Evolutionary conservation across 2,329 filamentous ascomycete species (phyloP), one percentile per base, ranked within the genome.

Genomic region (Botrytis pseudocinerea): DNA sequence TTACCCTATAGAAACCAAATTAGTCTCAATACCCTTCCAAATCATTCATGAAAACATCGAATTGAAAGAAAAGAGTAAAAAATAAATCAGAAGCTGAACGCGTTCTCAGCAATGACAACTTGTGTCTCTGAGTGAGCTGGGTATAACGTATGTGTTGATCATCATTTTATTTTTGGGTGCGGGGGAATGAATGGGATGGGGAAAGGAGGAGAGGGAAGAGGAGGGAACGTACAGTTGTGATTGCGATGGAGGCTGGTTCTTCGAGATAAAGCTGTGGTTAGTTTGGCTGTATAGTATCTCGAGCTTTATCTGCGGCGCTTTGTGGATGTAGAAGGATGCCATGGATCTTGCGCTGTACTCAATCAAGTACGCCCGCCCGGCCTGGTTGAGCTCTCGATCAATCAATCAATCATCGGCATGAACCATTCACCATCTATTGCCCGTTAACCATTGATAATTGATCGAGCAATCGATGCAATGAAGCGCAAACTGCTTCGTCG

Each of bases 101-200:
- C 69, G 69, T 71, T 66, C 69, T 71, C 69, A 71, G 69, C 69
- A 71, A 71, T n/a, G 64, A 62, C 69, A 66, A 66, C 69, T 63
- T 71, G 61, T 71, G 61, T 62, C 64, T 71, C 69, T 71, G 69
- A 71, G 69, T 71, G 69, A 71, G 69, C 69, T 71, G 69, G 69
- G 69, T 71, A 66, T 71, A 71, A 71, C 69, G 69, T 71, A 65
- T 71, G 69, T 32, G 69, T 71, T 71, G 69, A n/a, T 71, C 69
- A 71, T 71, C 69, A 71, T 71, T 66, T 57, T 71, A 25, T 48
- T 40, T 71, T 59, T 20, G 35, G 32, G 20, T 10, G 32, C 5
- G 22, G 16, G 16, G 22, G 14, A 6, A 1, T 8, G 38, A 6
- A 4, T 25, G 68, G 40, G n/a, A 4, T 14, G 54, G 1, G 25